phyloP scores from a whole-genome alignment of 1,139 yeast genomes.

The Yamadazyma diddensiae region DNA sequence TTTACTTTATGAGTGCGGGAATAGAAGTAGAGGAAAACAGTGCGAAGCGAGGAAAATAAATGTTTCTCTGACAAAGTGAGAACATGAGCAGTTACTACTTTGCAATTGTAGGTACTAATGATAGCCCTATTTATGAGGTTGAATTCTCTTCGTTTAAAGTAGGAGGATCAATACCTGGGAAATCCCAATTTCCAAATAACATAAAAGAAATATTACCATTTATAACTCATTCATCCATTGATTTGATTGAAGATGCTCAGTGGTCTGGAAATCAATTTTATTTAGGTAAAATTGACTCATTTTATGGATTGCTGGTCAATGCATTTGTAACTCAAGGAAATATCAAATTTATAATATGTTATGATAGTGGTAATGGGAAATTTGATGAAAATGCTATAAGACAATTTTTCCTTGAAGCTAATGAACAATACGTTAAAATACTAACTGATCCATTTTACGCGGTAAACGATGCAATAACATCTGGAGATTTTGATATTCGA shows the following conservation, averaged over 20 bases:
- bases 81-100: conserved; percentile 64
- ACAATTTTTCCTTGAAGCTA: conserved; percentile 80
- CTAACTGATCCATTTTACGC: conserved; percentile 83
- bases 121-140: conserved; percentile 81
- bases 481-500: conserved; percentile 73
- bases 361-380: conserved; percentile 40
- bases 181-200: conserved; percentile 63
- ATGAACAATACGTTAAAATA: conserved; percentile 85
- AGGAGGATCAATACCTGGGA: conserved; percentile 45
- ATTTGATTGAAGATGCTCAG: conserved; percentile 83
- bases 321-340: conserved; percentile 90
- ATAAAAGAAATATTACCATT: conserved; percentile 83
- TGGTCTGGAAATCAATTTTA: conserved; percentile 69
- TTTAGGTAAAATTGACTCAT: conserved; percentile 78
- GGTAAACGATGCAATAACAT: conserved; percentile 69
- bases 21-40: not conserved
- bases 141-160: conserved; percentile 71
- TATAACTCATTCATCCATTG: conserved; percentile 83
- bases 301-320: conserved; percentile 75
- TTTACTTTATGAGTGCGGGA: conserved; percentile 7
- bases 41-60: not conserved
- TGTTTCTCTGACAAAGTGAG: too few relatives aligned
- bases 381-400: conserved; percentile 72
- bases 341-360: conserved; percentile 75
- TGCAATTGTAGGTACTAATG: conserved; percentile 84